Base-by-base conservation (phyloP, 2,329 filamentous ascomycete species). In the Ophiostoma ulmi region DNA sequence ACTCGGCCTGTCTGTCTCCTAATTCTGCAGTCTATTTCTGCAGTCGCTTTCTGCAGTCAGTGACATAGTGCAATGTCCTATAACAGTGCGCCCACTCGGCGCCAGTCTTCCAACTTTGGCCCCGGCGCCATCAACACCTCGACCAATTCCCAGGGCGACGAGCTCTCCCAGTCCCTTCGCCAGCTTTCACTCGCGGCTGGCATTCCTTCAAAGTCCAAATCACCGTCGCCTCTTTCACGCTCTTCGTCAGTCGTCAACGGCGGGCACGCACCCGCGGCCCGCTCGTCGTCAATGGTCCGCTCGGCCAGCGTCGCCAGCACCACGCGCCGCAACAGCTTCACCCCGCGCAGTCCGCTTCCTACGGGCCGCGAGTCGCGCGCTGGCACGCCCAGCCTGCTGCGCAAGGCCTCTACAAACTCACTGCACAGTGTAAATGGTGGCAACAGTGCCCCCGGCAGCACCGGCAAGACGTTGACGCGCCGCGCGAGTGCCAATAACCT, bases 371-470 rank as follows among this genome's bases (percentile, higher is more conserved):
- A 81, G 13, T 83, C 84, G 5, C 80, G 82, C 70, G 81, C 83
- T 5, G 79, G 78, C 26, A 86, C 85, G 2, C 85, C 86, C 1
- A 80, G 81, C 0, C 78, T 88, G 6, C 77, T 86, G 55, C 82
- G 85, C 38, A 88, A 88, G 75, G 81, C 86, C 1, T 88, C 86
- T 2, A 83, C 83, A 74, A 87, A 84, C 76, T 88, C 86, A 41
- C 78, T 88, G 55, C 84, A 82, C 35, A 82, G 81, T 68, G 77
- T 78, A 22, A 78, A 80, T 4, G 13, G 81, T 4, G 20, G 38
- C 48, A n/a, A 8, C 31, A 61, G 38, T 48, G 52, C 13, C 38
- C 36, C 41, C 38, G 52, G 38, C 38, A 69, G 26, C 5, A 64
- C 67, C 17, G 26, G 55, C 70, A 73, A 68, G 68, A 65, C 22